Evolutionary conservation across 2,329 filamentous ascomycete species (phyloP), one percentile per base, ranked within the genome.

Genomic region (Lachnellula willkommii): DNA sequence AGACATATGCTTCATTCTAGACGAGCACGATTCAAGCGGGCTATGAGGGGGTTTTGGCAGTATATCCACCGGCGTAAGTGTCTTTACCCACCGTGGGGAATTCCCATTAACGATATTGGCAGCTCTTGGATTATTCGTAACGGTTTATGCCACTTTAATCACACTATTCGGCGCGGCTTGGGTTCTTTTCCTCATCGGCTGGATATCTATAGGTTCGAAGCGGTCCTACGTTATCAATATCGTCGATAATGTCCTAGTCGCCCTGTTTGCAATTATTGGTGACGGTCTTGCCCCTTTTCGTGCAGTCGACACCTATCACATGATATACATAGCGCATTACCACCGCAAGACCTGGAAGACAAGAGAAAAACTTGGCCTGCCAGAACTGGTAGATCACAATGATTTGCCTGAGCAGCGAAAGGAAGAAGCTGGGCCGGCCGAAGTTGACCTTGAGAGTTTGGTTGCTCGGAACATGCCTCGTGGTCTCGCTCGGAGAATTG

Each of bases 101-200:
- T 24, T 24, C 22, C 11, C 9, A 9, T 3, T 28, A 45, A 35
- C 6, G 11, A 17, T 15, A 37, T 37, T 9, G 45, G 28, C 55
- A 83, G 79, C 90, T 1, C 76, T 95, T 39, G 90, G 90, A 1
- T 88, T 94, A 67, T 79, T 91, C 55, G 87, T 95, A 54, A 93
- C 89, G 0, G 73, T 95, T 4, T 95, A 95, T 70, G 90, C 89
- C 8, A 85, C 82, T 0, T 77, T 92, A n/a, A 91, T 95, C 63
- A 94, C 89, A 0, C 76, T 92, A 0, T 95, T 94, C 63, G 90
- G 90, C 65, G 77, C 92, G 7, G 88, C 88, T 0, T 95, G 90
- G 90, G 90, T 95, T 1, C 79, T 95, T 32, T 93, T 93, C 73
- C 77, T 95, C 54, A 95, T 95, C 69, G 88, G 86, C 75, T 95